phyloP scores from a whole-genome alignment of 495 filamentous ascomycete species.

The Pyronema omphalodes region DNA sequence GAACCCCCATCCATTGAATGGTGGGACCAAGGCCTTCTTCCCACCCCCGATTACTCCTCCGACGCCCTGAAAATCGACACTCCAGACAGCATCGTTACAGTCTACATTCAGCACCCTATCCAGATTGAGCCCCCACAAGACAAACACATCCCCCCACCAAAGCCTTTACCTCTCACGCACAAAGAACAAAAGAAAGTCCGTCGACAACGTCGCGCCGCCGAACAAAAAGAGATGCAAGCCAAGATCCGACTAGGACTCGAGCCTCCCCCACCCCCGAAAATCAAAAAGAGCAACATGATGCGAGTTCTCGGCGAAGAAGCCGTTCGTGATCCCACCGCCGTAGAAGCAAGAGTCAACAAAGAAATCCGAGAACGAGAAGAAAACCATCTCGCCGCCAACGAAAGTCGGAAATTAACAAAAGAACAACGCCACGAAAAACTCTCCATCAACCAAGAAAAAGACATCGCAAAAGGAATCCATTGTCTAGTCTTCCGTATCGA shows the following conservation, averaged over 20 bases:
- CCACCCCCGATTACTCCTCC: constrained; percentile 44
- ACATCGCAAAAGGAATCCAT: constrained; percentile 66
- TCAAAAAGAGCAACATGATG: constrained; percentile 93
- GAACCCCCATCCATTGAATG: constrained; percentile 80
- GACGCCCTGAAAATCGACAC: constrained; percentile 54
- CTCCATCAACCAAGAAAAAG: constrained; percentile 62
- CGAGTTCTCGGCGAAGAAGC: constrained; percentile 92
- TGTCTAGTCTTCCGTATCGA: constrained; percentile 76
- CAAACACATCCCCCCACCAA: constrained; percentile 54
- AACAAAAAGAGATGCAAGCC: constrained; percentile 86
- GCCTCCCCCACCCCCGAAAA: constrained; percentile 76
- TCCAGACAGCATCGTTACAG: constrained; percentile 66
- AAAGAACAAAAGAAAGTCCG: constrained; percentile 85
- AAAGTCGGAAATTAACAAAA: constrained; percentile 76
- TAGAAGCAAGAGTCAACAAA: constrained; percentile 78
- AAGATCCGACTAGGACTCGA: constrained; percentile 83
- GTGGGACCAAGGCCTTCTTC: constrained; percentile 86
- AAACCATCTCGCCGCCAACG: constrained; percentile 60
- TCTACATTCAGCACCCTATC: constrained; percentile 87
- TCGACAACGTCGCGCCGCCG: constrained; percentile 73
- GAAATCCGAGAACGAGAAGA: constrained; percentile 73
- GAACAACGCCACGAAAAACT: constrained; percentile 80
- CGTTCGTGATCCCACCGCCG: constrained; percentile 91
- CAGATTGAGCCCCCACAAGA: constrained; percentile 80
- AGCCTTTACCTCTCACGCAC: constrained; percentile 81